Evolutionary conservation across 1,284 basidiomycete species (phyloP), one percentile per base, ranked within the genome.

Genomic region (Inonotus hispidus): DNA sequence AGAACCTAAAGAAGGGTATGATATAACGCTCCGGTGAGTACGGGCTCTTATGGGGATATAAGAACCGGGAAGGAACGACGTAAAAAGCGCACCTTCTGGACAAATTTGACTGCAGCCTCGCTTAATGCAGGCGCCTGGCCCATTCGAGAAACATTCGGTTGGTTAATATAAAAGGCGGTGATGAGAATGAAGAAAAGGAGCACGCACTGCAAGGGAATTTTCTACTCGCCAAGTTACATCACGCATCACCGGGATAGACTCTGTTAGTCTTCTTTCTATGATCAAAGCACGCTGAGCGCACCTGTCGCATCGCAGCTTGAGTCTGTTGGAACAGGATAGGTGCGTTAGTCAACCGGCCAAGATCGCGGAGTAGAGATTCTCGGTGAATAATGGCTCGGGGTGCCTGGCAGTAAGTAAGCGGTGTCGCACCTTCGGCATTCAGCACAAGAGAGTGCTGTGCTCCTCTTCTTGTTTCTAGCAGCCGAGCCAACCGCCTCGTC

Each of bases 371-470:
- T 29, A 25, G 57, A 63, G 53, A 49, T 64, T 65, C 53, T 29
- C 43, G 58, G 56, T 29, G 19, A 29, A 41, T 43, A 43, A 16
- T n/a, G 43, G 19, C 57, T 39, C 19, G 37, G 11, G 25, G 50
- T 23, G 29, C 56, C 56, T 64, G 52, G 60, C 29, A 50, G 35
- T 52, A 27, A 32, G 32, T 43, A 13, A 43, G 58, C 32, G 23
- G 49, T 32, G 7, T 70, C 77, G 53, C 58, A 83, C 82, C 83
- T 78, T 67, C 83, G 75, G 73, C 83, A 85, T 70, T 85, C 83
- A 19, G 82, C 81, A 72, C 82, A 85, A 6, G 80, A 82, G n/a
- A 83, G 73, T 35, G 81, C 79, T 16, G 78, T 75, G 23, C 78
- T 79, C 58, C 81, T 77, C 64, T 81, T 82, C 64, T 71, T 70